Evolutionary conservation across 352 stramenopile genomes (phyloP).

Genomic region (Globisporangium emineosum): DNA sequence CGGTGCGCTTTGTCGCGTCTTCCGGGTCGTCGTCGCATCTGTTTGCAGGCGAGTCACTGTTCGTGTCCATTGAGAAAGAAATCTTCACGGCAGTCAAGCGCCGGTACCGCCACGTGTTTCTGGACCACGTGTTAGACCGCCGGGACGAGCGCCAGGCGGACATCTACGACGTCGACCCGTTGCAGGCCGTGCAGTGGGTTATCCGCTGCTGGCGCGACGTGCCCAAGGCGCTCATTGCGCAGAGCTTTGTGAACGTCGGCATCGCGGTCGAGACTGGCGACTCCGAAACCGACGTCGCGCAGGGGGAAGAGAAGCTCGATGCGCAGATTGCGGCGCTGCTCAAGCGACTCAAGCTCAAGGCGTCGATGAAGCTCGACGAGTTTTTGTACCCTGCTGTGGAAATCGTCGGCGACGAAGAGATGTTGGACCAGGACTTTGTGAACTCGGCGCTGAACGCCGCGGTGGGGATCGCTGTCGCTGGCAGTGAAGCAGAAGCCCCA

Average conservation of each 20-base stretch:
- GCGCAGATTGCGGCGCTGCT: constrained; percentile 50
- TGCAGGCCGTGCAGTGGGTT: constrained; percentile 65
- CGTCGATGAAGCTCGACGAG: constrained; percentile 44
- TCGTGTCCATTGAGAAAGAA: constrained; percentile 36
- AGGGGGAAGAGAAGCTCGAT: constrained; percentile 47
- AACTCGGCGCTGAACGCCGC: constrained; percentile 48
- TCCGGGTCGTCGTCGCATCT: constrained; percentile 26
- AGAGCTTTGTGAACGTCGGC: constrained; percentile 41
- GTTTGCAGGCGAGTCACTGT: constrained; percentile 27
- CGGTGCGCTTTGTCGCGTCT: constrained; percentile 39
- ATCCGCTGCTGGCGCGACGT: constrained; percentile 51
- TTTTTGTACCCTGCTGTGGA: constrained; percentile 47
- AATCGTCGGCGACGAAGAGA: constrained; percentile 48
- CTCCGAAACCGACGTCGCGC: background rate
- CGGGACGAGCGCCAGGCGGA: constrained; percentile 31
- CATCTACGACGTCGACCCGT: constrained; percentile 40
- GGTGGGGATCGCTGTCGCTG: constrained; percentile 34
- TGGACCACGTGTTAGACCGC: constrained; percentile 44
- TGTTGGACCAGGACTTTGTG: constrained; percentile 66
- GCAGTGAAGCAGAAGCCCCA: constrained; percentile 24
- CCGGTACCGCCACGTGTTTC: constrained; percentile 48
- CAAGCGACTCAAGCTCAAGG: constrained; percentile 47
- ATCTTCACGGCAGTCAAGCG: constrained; percentile 52
- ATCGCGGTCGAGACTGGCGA: constrained; percentile 13
- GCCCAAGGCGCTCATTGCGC: constrained; percentile 43